Evolutionary conservation across 176 grass and related monocot species (phyloP), one percentile per base, ranked within the genome.

Genomic region (Coix lacrymajobi): DNA sequence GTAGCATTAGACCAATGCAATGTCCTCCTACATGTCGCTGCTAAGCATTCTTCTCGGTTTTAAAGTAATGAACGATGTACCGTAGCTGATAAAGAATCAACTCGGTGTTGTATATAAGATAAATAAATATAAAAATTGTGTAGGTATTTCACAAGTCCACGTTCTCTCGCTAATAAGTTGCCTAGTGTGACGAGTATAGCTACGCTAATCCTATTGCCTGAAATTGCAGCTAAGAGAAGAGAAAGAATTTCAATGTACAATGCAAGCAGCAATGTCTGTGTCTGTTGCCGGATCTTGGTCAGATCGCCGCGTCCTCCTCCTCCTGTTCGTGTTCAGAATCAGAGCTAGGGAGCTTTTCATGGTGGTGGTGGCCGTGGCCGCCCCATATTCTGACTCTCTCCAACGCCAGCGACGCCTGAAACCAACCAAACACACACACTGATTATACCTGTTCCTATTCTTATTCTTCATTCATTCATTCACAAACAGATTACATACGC

Each of bases 371-470:
- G 33, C 17, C 17, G 44, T 10, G 85, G 33, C 93, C 93, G 33
- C 93, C 93, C 93, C 90, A 92, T 26, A 92, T 58, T 61, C 85
- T 90, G 13, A 96, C 88, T 62, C 88, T 78, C 56, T 96, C 88
- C 60, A 86, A 66, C 39, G 93, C 90, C 19, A 82, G 78, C 28
- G 57, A 75, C 39, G 88, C 90, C 93, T 96, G 86, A 82, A 80
- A 62, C 39, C 8, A 84, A 22, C 7, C 8, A 40, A 6, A 20
- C 48, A 6, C 4, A 49, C 4, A 49, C 48, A 51, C n/a, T n/a
- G n/a, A n/a, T n/a, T n/a, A n/a, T n/a, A n/a, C n/a, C n/a, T n/a
- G n/a, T n/a, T n/a, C n/a, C n/a, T n/a, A n/a, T n/a, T n/a, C n/a
- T n/a, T n/a, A n/a, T n/a, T 20, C 6, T 7, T 19, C 17, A 49